Conservation (phyloP, 2,329 filamentous ascomycete species). For the Aureobasidium lini region DNA sequence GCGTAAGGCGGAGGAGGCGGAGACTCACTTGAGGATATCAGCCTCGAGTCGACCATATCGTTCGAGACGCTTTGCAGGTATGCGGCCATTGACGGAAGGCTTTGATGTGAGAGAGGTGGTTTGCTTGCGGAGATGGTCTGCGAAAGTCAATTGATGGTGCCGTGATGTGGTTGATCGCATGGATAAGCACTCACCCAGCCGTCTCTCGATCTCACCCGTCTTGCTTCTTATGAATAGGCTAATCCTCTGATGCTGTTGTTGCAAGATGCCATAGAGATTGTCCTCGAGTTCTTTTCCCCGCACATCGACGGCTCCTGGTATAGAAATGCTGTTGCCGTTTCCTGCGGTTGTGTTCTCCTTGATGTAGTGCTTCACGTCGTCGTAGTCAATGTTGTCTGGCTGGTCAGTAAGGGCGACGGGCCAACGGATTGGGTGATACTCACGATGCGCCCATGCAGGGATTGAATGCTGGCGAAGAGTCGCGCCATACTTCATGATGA, state of each 20-base stretch:
- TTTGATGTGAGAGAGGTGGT: constrained; percentile 8
- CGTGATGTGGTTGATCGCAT: not conserved
- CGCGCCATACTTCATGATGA: constrained; percentile 66
- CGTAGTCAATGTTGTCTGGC: constrained; percentile 80
- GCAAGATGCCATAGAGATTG: constrained; percentile 63
- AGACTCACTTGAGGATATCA: constrained; percentile 37
- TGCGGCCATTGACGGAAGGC: constrained; percentile 22
- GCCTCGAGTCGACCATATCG: constrained; percentile 45
- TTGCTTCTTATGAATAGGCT: constrained; percentile 74
- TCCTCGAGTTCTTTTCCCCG: constrained; percentile 60
- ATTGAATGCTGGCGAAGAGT: constrained; percentile 68
- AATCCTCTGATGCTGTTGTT: constrained; percentile 67
- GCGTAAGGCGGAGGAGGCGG: not conserved
- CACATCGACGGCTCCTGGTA: constrained; percentile 57
- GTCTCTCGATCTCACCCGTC: constrained; percentile 65
- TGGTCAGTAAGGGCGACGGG: not conserved
- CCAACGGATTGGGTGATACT: constrained; percentile 19
- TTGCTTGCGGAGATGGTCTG: constrained; percentile 15
- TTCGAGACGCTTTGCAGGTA: constrained; percentile 41
- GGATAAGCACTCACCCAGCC: constrained; percentile 49
- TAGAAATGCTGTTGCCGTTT: constrained; percentile 62
- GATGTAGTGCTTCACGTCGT: constrained; percentile 77
- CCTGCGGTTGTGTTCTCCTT: constrained; percentile 69
- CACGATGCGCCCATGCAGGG: constrained; percentile 73
- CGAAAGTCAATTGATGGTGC: not conserved